phyloP scores from a whole-genome alignment of 2,329 filamentous ascomycete species.

The Knufia petricola region DNA sequence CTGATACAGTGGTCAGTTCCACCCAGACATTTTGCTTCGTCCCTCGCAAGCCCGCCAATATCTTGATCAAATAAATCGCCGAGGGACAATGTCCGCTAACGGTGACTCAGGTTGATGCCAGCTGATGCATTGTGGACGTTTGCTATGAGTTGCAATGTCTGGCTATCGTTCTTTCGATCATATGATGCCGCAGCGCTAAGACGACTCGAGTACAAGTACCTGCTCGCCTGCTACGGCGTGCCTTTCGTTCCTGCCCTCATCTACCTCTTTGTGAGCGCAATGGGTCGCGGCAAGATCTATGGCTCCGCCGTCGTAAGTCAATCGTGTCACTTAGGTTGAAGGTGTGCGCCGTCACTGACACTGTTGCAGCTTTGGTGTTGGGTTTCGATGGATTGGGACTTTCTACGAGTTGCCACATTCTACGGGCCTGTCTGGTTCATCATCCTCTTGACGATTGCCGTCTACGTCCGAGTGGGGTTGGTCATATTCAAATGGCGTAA shows the following conservation, averaged over 20 bases:
- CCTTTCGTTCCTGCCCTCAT: constrained; percentile 59
- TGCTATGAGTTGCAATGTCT: constrained; percentile 76
- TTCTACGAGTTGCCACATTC: constrained; percentile 63
- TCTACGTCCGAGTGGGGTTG: constrained; percentile 33
- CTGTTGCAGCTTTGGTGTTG: constrained; percentile 62
- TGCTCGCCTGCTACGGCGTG: constrained; percentile 61
- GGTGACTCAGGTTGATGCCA: constrained; percentile 57
- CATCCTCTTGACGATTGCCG: constrained; percentile 31
- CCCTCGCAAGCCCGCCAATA: too few species aligned
- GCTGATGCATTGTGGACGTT: constrained; percentile 69
- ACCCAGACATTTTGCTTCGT: too few species aligned
- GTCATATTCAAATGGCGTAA: constrained; percentile 46
- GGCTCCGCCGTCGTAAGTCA: constrained; percentile 54
- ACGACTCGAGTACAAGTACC: constrained; percentile 60
- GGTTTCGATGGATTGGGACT: constrained; percentile 57
- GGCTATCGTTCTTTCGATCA: constrained; percentile 68
- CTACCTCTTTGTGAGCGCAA: constrained; percentile 55
- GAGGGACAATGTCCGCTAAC: too few species aligned
- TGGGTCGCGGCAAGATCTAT: constrained; percentile 52
- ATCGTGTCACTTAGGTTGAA: too few species aligned
- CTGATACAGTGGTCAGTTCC: constrained; percentile 63
- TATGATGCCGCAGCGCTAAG: constrained; percentile 57
- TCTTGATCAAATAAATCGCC: background rate
- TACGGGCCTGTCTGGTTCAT: constrained; percentile 46
- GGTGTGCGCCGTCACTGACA: constrained; percentile 3